Evolutionary conservation across 2,329 filamentous ascomycete genomes (phyloP).

Genomic region (Laburnicola sp.): DNA sequence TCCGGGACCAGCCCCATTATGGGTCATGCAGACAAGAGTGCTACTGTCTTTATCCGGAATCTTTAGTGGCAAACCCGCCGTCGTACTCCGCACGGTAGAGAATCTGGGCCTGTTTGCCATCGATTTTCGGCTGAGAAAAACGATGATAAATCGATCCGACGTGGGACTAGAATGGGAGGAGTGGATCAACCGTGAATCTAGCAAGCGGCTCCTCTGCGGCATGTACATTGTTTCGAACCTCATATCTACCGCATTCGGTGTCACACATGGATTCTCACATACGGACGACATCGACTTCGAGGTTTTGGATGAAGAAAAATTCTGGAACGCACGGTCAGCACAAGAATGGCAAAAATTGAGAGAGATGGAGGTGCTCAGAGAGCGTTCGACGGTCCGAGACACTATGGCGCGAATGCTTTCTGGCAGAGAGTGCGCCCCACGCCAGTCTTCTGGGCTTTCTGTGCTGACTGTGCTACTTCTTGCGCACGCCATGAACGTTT

Average conservation of each 20-base stretch:
- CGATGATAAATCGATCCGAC: constrained; percentile 15
- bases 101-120: constrained; percentile 21
- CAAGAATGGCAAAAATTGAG: constrained; percentile 28
- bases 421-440: constrained; percentile 19
- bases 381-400: constrained; percentile 20
- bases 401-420: constrained; percentile 31
- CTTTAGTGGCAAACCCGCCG: constrained; percentile 28
- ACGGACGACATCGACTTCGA: constrained; percentile 42
- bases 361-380: constrained; percentile 1
- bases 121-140: constrained; percentile 25
- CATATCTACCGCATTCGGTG: constrained; percentile 38
- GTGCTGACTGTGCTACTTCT: constrained; percentile 37
- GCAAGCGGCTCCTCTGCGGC: constrained; percentile 37
- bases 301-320: constrained; percentile 35
- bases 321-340: constrained; percentile 38
- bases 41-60: constrained; percentile 34
- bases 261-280: constrained; percentile 37
- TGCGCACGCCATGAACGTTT: constrained; percentile 43
- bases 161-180: constrained; percentile 26
- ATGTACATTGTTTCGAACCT: constrained; percentile 41
- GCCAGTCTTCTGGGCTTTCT: constrained; percentile 19
- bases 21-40: constrained; percentile 37
- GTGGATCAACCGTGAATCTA: constrained; percentile 36
- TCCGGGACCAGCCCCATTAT: constrained; percentile 22
- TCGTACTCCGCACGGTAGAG: constrained; percentile 19